Evolutionary conservation across 805 yeast genomes (phyloP), one percentile per base, ranked within the genome.

Genomic region (Hanseniaspora occidentalis): DNA sequence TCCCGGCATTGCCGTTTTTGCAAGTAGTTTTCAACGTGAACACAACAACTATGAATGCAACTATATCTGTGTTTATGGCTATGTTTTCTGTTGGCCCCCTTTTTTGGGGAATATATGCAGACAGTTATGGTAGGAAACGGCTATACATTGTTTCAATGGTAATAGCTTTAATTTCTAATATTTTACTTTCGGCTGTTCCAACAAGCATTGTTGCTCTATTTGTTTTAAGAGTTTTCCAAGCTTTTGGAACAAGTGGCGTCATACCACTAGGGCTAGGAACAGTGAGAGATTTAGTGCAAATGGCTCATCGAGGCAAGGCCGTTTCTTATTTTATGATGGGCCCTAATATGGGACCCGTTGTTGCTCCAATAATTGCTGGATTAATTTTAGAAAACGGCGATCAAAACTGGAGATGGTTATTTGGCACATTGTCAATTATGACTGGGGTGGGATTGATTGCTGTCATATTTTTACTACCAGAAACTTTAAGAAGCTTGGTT

Each of bases 251-350:
- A 0, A 74, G 84, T 44, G 79, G 89, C 2, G 95, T 86, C 0
- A 94, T 86, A 55, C 75, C 94, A 16, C 79, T 84, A 22, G 96
- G 96, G 1, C 94, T 95, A 0, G 96, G 95, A 2, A 83, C 95
- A 0, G 77, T 86, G 16, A 75, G 84, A 22, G 96, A 86, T 56
- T 57, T 86, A 24, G 79, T 70, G 45, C 66, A 73, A 7, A 77
- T 79, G 16, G 67, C 71, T 23, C 71, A 77, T 47, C 66, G 95
- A 50, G 96, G 94, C 2, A 64, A 70, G 10, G 89, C 94, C 2
- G 78, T 86, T 71, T 92, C 95, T 0, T 69, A 78, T 41, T 86
- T 77, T 49, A 86, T 85, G 66, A 58, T 86, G 46, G 96, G 96
- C 0, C 94, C 95, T 0, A 73, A 86, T 38, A 67, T 80, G 49